These are phyloP conservation scores for Lenwebbia sp. DNA, from an alignment of 345 rosid genomes.

Conservation along the genomic window DNA sequence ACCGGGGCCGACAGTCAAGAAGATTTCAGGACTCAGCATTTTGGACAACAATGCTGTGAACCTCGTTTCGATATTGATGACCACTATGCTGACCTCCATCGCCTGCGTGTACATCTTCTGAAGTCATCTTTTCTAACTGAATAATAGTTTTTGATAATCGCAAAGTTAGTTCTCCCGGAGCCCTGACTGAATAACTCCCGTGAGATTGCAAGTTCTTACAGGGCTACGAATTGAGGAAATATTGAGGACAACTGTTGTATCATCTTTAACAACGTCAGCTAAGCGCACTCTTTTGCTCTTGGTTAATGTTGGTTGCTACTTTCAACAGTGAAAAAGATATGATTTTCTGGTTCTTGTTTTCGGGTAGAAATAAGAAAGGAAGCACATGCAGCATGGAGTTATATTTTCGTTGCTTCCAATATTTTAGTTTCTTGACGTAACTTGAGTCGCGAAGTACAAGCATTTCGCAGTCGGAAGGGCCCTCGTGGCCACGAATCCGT, in stretches of 20 bases:
- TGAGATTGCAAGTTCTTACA: neutral
- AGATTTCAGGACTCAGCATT: slow-evolving; percentile 64
- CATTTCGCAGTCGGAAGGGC: neutral
- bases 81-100: slow-evolving; percentile 55
- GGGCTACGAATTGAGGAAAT: neutral
- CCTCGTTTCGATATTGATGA: slow-evolving; percentile 58
- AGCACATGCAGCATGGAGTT: neutral
- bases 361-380: neutral
- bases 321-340: neutral
- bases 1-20: slow-evolving; percentile 91
- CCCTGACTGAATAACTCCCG: neutral
- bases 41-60: slow-evolving; percentile 94
- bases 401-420: neutral
- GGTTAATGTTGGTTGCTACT: neutral
- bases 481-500: neutral
- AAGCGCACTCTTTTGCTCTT: neutral
- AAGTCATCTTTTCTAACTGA: neutral
- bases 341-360: neutral
- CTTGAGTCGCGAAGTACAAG: neutral
- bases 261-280: neutral
- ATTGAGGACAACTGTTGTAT: neutral
- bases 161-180: neutral
- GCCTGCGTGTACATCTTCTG: slow-evolving; percentile 55
- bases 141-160: neutral
- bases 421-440: neutral